These are phyloP conservation scores for carrot (Daucus carota) DNA, from an alignment of 129 eudicot species.

Conservation along the genomic window DH1_v3.0 NC_030381.2:50334001-50334500, in stretches of 20 bases:
- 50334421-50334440: not conserved
- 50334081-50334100: not conserved
- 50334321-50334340: not conserved
- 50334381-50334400: not conserved
- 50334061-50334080: not conserved
- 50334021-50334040: conserved; percentile 69
- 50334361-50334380: not conserved
- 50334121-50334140: not conserved
- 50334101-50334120: not conserved
- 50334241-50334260: not conserved
- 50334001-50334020: conserved; percentile 79
- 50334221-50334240: not conserved
- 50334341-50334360: not conserved
- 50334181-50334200: too few relatives aligned
- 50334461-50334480: not conserved
- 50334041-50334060: conserved; percentile 49
- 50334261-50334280: not conserved
- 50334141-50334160: not conserved
- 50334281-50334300: not conserved
- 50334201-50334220: not conserved
- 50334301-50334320: not conserved
- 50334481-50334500: not conserved
- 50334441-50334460: not conserved
- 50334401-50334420: not conserved
- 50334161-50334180: too few relatives aligned